Conservation (phyloP, 1,284 basidiomycete species). For the Pisolithus thermaeus region DNA sequence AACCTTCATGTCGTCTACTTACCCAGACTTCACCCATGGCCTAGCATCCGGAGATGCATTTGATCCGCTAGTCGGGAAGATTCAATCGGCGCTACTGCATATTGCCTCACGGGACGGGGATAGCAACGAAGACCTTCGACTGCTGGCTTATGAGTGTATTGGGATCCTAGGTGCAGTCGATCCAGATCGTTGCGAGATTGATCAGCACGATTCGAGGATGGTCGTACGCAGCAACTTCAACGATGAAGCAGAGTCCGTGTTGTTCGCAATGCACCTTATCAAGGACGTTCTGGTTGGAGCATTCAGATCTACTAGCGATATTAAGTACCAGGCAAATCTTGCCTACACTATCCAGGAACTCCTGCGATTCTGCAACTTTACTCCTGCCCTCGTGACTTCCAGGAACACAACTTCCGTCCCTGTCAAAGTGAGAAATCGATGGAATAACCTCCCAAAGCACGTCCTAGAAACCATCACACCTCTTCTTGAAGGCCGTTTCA, state of each 20-base stretch:
- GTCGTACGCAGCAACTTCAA: conserved; percentile 81
- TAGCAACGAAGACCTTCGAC: conserved; percentile 60
- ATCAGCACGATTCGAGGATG: conserved; percentile 56
- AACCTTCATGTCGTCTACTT: conserved; percentile 49
- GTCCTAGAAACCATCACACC: conserved; percentile 87
- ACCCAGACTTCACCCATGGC: conserved; percentile 50
- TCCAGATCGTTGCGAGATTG: conserved; percentile 85
- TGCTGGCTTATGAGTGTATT: conserved; percentile 84
- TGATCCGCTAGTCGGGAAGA: conserved; percentile 67
- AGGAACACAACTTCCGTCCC: conserved; percentile 50
- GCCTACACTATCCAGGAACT: conserved; percentile 94
- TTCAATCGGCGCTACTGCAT: conserved; percentile 66
- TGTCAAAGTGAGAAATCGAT: conserved; percentile 63
- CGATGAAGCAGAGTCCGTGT: conserved; percentile 72
- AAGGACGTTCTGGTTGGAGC: conserved; percentile 85
- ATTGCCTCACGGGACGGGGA: conserved; percentile 78
- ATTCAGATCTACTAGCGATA: conserved; percentile 91
- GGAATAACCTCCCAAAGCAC: conserved; percentile 77
- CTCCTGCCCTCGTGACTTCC: conserved; percentile 56
- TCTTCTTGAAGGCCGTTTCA: conserved; percentile 75
- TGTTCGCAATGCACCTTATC: conserved; percentile 86
- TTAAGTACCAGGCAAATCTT: conserved; percentile 85
- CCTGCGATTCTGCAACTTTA: conserved; percentile 85
- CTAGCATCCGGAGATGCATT: conserved; percentile 84
- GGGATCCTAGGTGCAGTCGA: conserved; percentile 95